Evolutionary conservation across 257 asterid genomes (phyloP).

Genomic region (Solanum ahanhuiri): DNA sequence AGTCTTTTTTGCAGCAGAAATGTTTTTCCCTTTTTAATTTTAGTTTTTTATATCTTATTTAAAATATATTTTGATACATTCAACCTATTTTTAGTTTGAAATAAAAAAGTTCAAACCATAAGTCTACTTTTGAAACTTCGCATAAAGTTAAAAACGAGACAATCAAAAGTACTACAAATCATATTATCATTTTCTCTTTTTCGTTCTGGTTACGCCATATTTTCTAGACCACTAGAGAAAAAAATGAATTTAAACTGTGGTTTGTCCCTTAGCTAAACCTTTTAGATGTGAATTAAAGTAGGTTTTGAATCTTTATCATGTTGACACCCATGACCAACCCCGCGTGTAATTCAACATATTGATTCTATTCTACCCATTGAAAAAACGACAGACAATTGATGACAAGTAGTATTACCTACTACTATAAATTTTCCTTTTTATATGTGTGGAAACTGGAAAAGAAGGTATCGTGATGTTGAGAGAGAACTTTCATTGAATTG

Average conservation of each 20-base stretch:
- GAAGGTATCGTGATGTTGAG: background rate
- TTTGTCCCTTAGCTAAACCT: background rate
- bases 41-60: too few relatives aligned
- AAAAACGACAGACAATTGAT: background rate
- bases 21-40: too few relatives aligned
- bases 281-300: background rate
- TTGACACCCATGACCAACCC: background rate
- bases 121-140: too few relatives aligned
- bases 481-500: background rate
- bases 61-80: background rate
- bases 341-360: background rate
- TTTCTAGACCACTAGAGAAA: background rate
- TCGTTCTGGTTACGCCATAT: background rate
- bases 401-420: background rate
- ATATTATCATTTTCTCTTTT: background rate
- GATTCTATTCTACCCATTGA: background rate
- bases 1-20: too few relatives aligned
- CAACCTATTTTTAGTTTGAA: background rate
- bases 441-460: background rate
- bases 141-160: too few relatives aligned
- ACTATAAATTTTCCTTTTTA: background rate
- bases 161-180: too few relatives aligned
- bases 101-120: too few relatives aligned
- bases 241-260: background rate
- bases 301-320: background rate